Evolutionary conservation across 495 filamentous ascomycete species (phyloP), one percentile per base, ranked within the genome.

Genomic region (Ascobolus immersus): DNA sequence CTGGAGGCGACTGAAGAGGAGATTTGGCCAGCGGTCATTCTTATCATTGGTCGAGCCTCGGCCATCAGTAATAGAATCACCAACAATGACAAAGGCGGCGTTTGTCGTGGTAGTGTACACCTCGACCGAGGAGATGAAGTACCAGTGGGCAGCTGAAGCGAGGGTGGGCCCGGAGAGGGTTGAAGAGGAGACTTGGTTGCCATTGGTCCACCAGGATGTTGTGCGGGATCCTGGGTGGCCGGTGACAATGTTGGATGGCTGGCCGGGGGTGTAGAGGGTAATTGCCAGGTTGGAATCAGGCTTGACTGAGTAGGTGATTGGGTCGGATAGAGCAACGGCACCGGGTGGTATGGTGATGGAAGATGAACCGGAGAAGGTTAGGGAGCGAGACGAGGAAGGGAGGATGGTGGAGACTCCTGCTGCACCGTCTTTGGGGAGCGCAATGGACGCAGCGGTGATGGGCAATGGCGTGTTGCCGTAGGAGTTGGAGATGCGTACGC

Each of bases 1-100:
- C 55, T 44, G 34, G 64, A 62, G 51, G 76, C 57, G 56, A 6
- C 56, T 55, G 14, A 72, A 50, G 11, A 79, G 52, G 0, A 71
- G 52, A 44, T 77, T 69, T 1, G 73, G 69, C 73, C 73, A 73
- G 61, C 70, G 64, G 40, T 73, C 62, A 40, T 80, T 74, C 9
- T 44, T 49, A 42, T 80, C 64, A 17, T 65, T 67, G 22, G 54
- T 61, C 46, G 66, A 72, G 19, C 65, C 65, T 2, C 69, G 57
- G 0, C 73, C 74, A 42, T 78, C 74, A 4, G 73, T 77, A 40
- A 80, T 77, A 41, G 67, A 73, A 44, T 80, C 74, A 3, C 74
- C 72, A 4, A 80, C 55, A 17, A 80, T 64, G 2, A 60, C 58
- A 21, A 76, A 60, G 7, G 59, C 57, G 8, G 48, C 42, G 4